Conservation (phyloP, 2,329 filamentous ascomycete species). For the Epichloe hybrida region DNA sequence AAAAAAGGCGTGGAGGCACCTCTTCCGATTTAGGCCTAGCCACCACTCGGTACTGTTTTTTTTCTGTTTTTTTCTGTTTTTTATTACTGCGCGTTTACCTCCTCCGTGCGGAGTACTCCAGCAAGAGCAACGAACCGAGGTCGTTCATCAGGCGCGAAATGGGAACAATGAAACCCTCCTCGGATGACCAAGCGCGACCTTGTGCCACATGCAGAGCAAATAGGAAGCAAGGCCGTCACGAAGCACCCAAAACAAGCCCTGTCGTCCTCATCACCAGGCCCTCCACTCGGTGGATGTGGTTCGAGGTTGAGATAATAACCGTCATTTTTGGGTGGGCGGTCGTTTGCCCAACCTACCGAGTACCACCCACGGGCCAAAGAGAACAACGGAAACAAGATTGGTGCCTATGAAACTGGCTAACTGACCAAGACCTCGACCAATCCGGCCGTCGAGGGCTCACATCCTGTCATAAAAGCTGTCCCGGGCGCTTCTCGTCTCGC, state of each 20-base stretch:
- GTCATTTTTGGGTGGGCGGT: slow-evolving; percentile 1
- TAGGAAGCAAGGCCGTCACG: neutral
- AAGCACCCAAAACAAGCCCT: neutral
- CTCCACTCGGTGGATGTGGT: neutral
- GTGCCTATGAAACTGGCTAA: neutral
- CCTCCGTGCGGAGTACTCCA: neutral
- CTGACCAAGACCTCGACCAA: neutral
- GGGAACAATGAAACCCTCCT: neutral
- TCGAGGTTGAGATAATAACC: neutral
- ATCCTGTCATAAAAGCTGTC: neutral
- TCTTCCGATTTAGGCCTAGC: no score
- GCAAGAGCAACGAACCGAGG: slow-evolving; percentile 3
- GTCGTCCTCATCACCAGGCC: neutral
- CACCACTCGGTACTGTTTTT: no score
- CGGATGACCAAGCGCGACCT: neutral
- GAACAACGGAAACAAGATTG: neutral
- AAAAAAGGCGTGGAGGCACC: no score
- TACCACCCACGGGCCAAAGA: neutral
- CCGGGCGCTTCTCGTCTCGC: neutral
- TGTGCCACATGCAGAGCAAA: slow-evolving; percentile 4
- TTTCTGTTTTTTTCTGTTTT: no score
- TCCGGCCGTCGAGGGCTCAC: neutral
- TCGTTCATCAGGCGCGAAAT: slow-evolving; percentile 3
- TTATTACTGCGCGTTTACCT: neutral
- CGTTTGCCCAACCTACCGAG: slow-evolving; percentile 4